A percentile compares a stretch with the other conserved stretches of the same genome.
These are phyloP conservation scores for Yamadazyma sp. DNA, from an alignment of 805 yeast species.

Conservation along the genomic window DNA sequence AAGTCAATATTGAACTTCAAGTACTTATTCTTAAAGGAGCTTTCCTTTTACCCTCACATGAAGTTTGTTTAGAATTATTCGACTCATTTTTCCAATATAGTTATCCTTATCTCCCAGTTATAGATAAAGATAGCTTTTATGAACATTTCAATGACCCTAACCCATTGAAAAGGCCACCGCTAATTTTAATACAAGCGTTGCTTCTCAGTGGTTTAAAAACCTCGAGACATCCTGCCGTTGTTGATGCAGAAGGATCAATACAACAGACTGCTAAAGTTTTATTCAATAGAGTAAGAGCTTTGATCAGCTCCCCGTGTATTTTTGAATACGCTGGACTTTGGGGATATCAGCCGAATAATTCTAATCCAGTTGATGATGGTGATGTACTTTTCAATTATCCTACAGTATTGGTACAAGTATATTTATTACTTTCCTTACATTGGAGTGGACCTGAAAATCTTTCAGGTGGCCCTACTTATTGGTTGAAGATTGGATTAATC, in stretches of 20 bases:
- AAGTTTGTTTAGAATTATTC: constrained; percentile 51
- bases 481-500: constrained; percentile 6
- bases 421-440: constrained; percentile 5
- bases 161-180: constrained; percentile 58
- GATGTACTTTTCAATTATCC: constrained; percentile 13
- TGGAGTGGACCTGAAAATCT: constrained; percentile 3
- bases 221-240: constrained; percentile 49
- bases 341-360: constrained; percentile 4
- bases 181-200: constrained; percentile 65
- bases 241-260: constrained; percentile 50
- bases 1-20: constrained; percentile 50
- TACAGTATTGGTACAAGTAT: constrained; percentile 10
- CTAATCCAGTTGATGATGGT: constrained; percentile 1
- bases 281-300: constrained; percentile 70
- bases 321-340: constrained; percentile 12
- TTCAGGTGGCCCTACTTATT: constrained; percentile 8
- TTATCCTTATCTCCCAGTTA: constrained; percentile 67
- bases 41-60: constrained; percentile 52
- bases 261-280: constrained; percentile 49
- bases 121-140: constrained; percentile 62
- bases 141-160: constrained; percentile 43
- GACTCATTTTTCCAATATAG: constrained; percentile 58
- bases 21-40: constrained; percentile 66
- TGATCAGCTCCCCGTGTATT: constrained; percentile 18
- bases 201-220: constrained; percentile 68